These are phyloP conservation scores for Didymella keratinophila DNA, from an alignment of 2,329 filamentous ascomycete genomes.

Conservation along the genomic window DNA sequence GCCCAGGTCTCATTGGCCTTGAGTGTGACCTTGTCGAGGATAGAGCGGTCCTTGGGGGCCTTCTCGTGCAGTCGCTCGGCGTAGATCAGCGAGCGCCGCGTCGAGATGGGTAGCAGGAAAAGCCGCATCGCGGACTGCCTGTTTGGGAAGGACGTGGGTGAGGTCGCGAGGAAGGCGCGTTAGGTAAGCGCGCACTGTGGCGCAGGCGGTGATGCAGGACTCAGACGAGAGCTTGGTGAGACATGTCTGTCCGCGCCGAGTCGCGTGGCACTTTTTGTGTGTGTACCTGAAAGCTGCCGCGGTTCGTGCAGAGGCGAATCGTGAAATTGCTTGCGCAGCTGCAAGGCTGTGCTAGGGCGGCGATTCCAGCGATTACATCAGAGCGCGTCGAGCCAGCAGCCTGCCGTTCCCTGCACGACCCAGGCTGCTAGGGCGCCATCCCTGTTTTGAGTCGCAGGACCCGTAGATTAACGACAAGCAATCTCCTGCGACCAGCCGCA, in stretches of 20 bases:
- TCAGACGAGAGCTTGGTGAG: slow-evolving; percentile 22
- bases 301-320: slow-evolving; percentile 18
- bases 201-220: slow-evolving; percentile 24
- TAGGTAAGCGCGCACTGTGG: slow-evolving; percentile 31
- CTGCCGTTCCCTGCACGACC: slow-evolving; percentile 9
- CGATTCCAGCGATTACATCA: slow-evolving; percentile 23
- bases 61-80: slow-evolving; percentile 76
- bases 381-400: slow-evolving; percentile 11
- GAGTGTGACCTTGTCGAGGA: slow-evolving; percentile 72
- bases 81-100: slow-evolving; percentile 88
- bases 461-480: slow-evolving; percentile 30
- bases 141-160: slow-evolving; percentile 14
- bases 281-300: not conserved
- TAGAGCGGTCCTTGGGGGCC: slow-evolving; percentile 57
- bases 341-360: slow-evolving; percentile 20
- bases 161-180: slow-evolving; percentile 16
- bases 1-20: slow-evolving; percentile 83
- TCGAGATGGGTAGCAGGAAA: slow-evolving; percentile 92
- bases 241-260: slow-evolving; percentile 28
- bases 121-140: slow-evolving; percentile 73
- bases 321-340: slow-evolving; percentile 17
- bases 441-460: slow-evolving; percentile 28
- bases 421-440: slow-evolving; percentile 16
- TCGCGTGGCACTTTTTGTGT: slow-evolving; percentile 24
- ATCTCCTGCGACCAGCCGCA: slow-evolving; percentile 23